Percentiles rank a stretch among this genome's conserved stretches.
Evolutionary conservation across 345 rosid species (phyloP).

Genomic region (Camelina hispida): DNA sequence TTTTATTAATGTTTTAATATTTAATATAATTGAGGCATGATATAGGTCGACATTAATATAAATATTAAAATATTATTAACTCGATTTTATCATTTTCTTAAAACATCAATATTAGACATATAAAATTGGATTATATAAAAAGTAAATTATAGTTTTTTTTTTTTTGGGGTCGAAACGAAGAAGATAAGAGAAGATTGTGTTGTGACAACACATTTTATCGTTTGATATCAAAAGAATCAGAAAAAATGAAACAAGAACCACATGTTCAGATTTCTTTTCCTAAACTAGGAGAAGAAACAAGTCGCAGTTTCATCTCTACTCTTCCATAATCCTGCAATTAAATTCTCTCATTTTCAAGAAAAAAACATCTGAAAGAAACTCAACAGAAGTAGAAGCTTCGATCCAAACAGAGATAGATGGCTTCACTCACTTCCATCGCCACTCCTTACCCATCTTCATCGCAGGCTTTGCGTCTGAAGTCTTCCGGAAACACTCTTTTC

Average conservation of each 20-base stretch:
- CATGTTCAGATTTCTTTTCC: slow-evolving; percentile 40
- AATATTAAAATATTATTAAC: no score
- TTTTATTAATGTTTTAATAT: no score
- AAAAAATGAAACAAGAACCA: slow-evolving; percentile 32
- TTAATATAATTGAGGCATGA: no score
- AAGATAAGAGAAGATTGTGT: slow-evolving; percentile 40
- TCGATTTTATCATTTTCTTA: no score
- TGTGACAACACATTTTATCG: neutral
- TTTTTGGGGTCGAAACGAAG: slow-evolving; percentile 3
- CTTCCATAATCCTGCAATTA: slow-evolving; percentile 20
- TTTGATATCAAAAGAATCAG: slow-evolving; percentile 10
- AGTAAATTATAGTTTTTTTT: neutral
- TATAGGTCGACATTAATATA: no score
- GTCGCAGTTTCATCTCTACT: neutral
- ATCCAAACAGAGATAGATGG: slow-evolving; percentile 46
- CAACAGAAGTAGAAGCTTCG: slow-evolving; percentile 3
- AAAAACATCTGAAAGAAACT: slow-evolving; percentile 5
- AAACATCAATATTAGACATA: no score
- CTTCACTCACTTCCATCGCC: slow-evolving; percentile 57
- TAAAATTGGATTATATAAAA: no score
- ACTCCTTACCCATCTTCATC: slow-evolving; percentile 54
- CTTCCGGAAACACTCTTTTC: slow-evolving; percentile 36
- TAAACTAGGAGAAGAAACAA: neutral
- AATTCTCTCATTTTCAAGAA: slow-evolving; percentile 31
- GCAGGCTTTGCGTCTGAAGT: slow-evolving; percentile 38